Percentiles rank a stretch among this genome's conserved stretches.
phyloP scores from a whole-genome alignment of 1,284 basidiomycete genomes.

The Fomes fomentarius region DNA sequence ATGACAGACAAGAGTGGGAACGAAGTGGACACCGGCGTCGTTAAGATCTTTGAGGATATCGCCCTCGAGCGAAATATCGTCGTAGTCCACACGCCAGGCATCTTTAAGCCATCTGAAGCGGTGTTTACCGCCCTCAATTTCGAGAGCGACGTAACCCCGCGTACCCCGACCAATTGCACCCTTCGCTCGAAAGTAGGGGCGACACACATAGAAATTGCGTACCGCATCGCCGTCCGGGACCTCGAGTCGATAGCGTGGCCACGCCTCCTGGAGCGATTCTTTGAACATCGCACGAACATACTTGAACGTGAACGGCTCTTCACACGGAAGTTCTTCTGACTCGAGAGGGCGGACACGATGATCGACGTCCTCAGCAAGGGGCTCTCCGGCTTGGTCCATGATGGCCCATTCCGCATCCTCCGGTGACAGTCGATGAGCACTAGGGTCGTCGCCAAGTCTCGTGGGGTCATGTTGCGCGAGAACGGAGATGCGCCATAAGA shows the following conservation, averaged over 20 bases:
- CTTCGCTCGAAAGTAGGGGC: background rate
- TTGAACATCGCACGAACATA: background rate
- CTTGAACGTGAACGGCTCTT: no score
- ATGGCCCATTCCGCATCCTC: background rate
- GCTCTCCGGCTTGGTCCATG: background rate
- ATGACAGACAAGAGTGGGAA: background rate
- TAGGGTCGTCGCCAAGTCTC: background rate
- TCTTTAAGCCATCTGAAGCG: conserved; percentile 3
- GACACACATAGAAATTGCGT: conserved; percentile 1
- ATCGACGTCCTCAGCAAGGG: no score
- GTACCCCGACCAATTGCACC: conserved; percentile 4
- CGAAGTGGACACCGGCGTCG: background rate
- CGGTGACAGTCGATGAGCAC: background rate
- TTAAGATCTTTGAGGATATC: background rate
- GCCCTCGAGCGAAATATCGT: background rate
- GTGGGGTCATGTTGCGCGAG: background rate
- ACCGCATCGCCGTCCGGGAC: background rate
- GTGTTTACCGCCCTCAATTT: no score
- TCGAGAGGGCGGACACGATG: no score
- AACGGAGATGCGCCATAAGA: background rate
- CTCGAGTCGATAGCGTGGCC: background rate
- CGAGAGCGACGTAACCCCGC: conserved; percentile 2
- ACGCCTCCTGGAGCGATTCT: no score
- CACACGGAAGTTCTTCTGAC: no score
- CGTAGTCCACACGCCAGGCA: background rate